Evolutionary conservation across 257 asterid species (phyloP).

Genomic region (Plantago ovata): DNA sequence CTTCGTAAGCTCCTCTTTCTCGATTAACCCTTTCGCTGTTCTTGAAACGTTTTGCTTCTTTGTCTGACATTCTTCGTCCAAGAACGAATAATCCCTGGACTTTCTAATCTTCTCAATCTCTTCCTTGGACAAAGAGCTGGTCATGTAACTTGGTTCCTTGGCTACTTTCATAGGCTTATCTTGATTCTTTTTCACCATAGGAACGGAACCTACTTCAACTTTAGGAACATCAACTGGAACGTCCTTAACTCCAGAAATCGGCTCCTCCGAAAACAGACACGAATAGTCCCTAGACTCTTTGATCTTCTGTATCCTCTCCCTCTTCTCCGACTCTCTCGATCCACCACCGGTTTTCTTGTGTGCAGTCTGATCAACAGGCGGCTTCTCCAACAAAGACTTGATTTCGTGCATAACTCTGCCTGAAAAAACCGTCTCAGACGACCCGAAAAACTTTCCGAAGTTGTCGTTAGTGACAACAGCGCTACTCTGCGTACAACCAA

Average conservation of each 20-base stretch:
- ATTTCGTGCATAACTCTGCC: not conserved
- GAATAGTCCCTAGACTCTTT: constrained; percentile 13
- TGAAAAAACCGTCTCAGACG: not conserved
- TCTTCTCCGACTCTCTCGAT: not conserved
- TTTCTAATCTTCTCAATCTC: too few species aligned
- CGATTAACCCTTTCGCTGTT: not conserved
- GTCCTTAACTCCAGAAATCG: not conserved
- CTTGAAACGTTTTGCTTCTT: not conserved
- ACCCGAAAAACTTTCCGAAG: not conserved
- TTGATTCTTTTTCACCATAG: too few species aligned
- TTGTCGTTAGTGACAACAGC: not conserved
- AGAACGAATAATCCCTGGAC: not conserved
- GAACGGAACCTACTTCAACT: not conserved
- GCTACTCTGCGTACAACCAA: too few species aligned
- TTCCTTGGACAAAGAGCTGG: too few species aligned
- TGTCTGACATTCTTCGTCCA: not conserved
- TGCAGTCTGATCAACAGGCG: too few species aligned
- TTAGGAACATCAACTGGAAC: not conserved
- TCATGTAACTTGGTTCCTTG: too few species aligned
- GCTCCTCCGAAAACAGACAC: not conserved
- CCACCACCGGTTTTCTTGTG: too few species aligned
- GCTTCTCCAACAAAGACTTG: constrained; percentile 1
- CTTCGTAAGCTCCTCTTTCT: too few species aligned
- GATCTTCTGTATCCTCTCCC: not conserved
- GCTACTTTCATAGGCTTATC: not conserved